Evolutionary conservation across 805 yeast species (phyloP).

Genomic region (Ogataea minuta): DNA sequence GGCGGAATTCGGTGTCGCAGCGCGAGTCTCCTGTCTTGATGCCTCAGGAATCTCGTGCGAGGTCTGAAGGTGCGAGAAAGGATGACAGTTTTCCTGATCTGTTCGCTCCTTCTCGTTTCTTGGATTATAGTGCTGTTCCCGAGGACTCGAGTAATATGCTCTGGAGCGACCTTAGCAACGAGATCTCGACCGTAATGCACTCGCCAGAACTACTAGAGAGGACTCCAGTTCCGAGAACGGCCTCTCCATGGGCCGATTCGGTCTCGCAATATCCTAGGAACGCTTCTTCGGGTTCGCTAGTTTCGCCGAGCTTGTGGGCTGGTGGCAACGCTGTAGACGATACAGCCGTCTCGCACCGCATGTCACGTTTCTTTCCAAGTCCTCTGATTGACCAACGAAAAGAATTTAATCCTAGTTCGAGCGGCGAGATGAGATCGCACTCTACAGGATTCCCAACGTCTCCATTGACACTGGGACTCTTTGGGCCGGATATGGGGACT

Average conservation of each 20-base stretch:
- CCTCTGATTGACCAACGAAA: slow-evolving; percentile 27
- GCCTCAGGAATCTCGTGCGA: slow-evolving; percentile 6
- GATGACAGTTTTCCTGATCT: not conserved
- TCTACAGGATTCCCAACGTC: slow-evolving; percentile 23
- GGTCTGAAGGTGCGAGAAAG: slow-evolving; percentile 8
- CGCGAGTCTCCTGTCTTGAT: slow-evolving; percentile 7
- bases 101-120: slow-evolving; percentile 7
- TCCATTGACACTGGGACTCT: slow-evolving; percentile 22
- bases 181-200: slow-evolving; percentile 9
- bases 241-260: slow-evolving; percentile 3
- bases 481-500: slow-evolving; percentile 6
- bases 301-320: slow-evolving; percentile 30
- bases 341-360: slow-evolving; percentile 26
- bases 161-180: slow-evolving; percentile 22
- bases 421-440: slow-evolving; percentile 19
- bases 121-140: slow-evolving; percentile 1
- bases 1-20: slow-evolving; percentile 7
- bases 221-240: not conserved
- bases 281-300: slow-evolving; percentile 15
- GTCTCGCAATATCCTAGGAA: not conserved
- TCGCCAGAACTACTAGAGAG: slow-evolving; percentile 4
- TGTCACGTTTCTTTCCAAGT: slow-evolving; percentile 37
- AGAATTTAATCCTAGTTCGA: slow-evolving; percentile 11
- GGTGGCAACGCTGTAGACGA: slow-evolving; percentile 21
- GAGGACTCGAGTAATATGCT: slow-evolving; percentile 3